These are phyloP conservation scores for Cystobasidiaceae sp. DNA, from an alignment of 1,284 basidiomycete genomes.

Conservation along the genomic window DNA sequence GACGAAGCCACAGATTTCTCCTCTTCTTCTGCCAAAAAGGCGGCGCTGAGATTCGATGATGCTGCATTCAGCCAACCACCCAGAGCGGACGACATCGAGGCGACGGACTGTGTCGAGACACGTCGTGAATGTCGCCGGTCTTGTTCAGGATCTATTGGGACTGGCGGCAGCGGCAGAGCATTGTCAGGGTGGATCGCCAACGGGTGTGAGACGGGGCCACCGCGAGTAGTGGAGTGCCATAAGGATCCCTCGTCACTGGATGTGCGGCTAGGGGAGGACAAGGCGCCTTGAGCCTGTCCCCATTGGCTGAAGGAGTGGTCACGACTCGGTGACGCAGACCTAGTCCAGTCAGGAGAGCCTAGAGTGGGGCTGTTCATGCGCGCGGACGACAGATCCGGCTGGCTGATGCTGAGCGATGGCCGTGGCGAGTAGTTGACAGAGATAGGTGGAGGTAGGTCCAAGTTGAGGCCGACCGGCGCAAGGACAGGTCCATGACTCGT, in stretches of 20 bases:
- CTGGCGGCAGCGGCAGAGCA: constrained; percentile 25
- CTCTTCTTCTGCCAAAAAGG: constrained; percentile 8
- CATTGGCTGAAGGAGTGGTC: not conserved
- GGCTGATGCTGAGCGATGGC: not conserved
- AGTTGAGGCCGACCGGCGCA: constrained; percentile 3
- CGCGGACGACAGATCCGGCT: not conserved
- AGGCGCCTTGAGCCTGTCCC: not conserved
- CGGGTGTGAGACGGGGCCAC: not conserved
- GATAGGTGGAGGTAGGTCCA: constrained; percentile 25
- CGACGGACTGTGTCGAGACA: constrained; percentile 18
- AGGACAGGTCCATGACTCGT: not conserved
- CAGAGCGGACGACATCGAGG: constrained; percentile 17
- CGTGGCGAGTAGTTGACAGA: not conserved
- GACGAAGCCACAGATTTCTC: constrained; percentile 1
- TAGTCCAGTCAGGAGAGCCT: not conserved
- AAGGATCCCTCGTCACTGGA: not conserved
- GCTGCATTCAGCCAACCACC: constrained; percentile 19
- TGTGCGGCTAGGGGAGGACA: not conserved
- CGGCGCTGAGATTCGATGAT: not conserved
- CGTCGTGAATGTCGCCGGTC: constrained; percentile 5
- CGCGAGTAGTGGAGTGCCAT: not conserved
- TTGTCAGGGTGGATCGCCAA: constrained; percentile 25
- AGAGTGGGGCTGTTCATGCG: not conserved
- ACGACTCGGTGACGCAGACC: not conserved
- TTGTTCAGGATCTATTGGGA: constrained; percentile 13